Evolutionary conservation across 1,139 yeast genomes (phyloP).

Genomic region (Yamadazyma taylorii): DNA sequence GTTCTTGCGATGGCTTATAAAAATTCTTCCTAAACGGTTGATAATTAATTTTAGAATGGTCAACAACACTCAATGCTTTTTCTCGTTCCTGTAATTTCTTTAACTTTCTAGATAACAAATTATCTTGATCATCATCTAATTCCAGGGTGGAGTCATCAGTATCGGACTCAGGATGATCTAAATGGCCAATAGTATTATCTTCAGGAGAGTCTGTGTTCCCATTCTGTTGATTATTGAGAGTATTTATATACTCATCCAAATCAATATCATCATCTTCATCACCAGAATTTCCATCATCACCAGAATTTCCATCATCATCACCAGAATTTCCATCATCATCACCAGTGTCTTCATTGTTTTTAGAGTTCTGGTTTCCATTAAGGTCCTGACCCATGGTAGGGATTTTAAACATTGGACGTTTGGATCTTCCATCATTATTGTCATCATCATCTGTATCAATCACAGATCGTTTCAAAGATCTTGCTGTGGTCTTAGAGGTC

Average conservation of each 20-base stretch:
- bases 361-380: slow-evolving; percentile 6
- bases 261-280: slow-evolving; percentile 21
- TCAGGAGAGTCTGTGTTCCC: slow-evolving; percentile 6
- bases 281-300: no score
- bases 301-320: no score
- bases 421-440: slow-evolving; percentile 20
- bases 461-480: slow-evolving; percentile 7
- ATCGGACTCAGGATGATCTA: background rate
- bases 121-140: slow-evolving; percentile 23
- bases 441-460: slow-evolving; percentile 17
- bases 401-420: slow-evolving; percentile 25
- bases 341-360: no score
- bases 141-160: slow-evolving; percentile 17
- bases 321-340: no score
- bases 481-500: background rate
- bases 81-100: slow-evolving; percentile 36
- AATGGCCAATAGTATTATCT: background rate
- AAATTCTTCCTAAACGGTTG: slow-evolving; percentile 62
- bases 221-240: slow-evolving; percentile 4
- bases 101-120: slow-evolving; percentile 26
- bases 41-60: slow-evolving; percentile 49
- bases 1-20: slow-evolving; percentile 63
- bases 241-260: slow-evolving; percentile 20
- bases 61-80: slow-evolving; percentile 34
- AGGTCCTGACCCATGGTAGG: slow-evolving; percentile 17